phyloP scores from a whole-genome alignment of 768 basidiomycete genomes.

The Rhodotorula diobovata region DNA sequence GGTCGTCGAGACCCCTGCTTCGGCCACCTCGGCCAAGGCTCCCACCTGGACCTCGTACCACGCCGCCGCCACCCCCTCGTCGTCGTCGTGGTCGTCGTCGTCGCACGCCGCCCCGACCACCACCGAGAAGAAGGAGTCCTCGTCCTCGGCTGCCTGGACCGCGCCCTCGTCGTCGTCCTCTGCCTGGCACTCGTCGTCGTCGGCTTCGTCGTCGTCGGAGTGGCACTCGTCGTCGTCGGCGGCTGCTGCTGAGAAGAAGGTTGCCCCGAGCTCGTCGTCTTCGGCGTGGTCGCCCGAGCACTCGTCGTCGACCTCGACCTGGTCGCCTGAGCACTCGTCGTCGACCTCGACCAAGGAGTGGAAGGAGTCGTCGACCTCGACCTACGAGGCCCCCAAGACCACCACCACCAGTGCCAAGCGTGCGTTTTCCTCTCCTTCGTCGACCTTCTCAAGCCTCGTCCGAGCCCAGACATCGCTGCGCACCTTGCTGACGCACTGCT shows the following conservation, averaged over 20 bases:
- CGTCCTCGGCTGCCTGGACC: too few relatives aligned
- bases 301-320: neutral
- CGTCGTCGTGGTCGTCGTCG: slow-evolving; percentile 1
- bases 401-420: slow-evolving; percentile 13
- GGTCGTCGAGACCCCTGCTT: slow-evolving; percentile 14
- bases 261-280: neutral
- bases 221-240: neutral
- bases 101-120: neutral
- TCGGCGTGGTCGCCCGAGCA: neutral
- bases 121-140: neutral
- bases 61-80: neutral
- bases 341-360: neutral
- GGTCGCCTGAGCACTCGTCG: neutral
- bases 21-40: neutral
- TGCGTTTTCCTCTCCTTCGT: neutral
- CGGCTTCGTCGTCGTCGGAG: neutral
- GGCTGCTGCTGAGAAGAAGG: neutral
- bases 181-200: neutral
- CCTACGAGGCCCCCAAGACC: neutral
- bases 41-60: slow-evolving; percentile 2
- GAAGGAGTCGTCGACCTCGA: neutral
- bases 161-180: neutral
- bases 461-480: too few relatives aligned
- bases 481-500: neutral
- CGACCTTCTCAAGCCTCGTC: neutral